phyloP scores from a whole-genome alignment of 768 basidiomycete species.

The Lentinula raphanica region DNA sequence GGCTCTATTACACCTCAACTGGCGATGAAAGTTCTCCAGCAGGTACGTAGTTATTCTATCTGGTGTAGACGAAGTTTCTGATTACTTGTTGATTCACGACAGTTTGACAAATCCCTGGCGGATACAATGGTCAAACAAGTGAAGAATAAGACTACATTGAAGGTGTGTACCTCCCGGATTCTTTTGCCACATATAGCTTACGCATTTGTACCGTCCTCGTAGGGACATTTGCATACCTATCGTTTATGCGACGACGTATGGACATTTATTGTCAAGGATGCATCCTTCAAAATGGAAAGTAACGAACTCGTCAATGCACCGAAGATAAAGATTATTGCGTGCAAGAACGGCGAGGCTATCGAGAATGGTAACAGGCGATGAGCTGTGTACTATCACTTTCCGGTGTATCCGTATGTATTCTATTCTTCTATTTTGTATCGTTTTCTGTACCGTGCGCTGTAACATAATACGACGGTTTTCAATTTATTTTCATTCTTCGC shows the following conservation, averaged over 20 bases:
- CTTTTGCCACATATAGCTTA: neutral
- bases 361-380: constrained; percentile 28
- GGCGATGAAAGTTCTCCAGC: constrained; percentile 97
- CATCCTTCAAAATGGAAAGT: constrained; percentile 93
- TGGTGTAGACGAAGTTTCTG: neutral
- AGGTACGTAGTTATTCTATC: constrained; percentile 49
- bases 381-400: neutral
- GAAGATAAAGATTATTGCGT: constrained; percentile 96
- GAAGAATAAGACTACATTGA: constrained; percentile 90
- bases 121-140: constrained; percentile 91
- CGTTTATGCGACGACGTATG: constrained; percentile 94
- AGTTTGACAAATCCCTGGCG: constrained; percentile 97
- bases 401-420: neutral
- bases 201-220: constrained; percentile 2
- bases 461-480: too few species aligned
- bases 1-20: constrained; percentile 96
- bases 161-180: constrained; percentile 42
- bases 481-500: too few species aligned
- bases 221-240: constrained; percentile 92
- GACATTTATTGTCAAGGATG: constrained; percentile 96
- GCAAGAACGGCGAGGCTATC: constrained; percentile 90
- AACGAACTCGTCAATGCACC: constrained; percentile 69
- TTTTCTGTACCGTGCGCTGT: too few species aligned
- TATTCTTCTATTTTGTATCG: neutral
- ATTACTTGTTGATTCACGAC: constrained; percentile 5